Conservation (phyloP, 352 stramenopile species). For the Thalassiosira mediterranea region DNA sequence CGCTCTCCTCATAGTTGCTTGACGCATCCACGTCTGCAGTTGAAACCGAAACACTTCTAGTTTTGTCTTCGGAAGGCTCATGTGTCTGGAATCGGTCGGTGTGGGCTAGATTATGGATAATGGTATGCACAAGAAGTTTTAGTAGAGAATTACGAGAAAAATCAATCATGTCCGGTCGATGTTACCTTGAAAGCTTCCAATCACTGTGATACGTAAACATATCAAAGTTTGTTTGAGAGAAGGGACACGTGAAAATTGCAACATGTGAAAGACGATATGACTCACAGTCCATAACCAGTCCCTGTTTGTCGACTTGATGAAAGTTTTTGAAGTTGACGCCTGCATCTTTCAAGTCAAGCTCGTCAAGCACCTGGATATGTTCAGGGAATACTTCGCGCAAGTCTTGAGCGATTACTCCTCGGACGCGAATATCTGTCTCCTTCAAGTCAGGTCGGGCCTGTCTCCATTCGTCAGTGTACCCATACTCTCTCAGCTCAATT, state of each 20-base stretch:
- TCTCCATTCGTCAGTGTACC: conserved; percentile 91
- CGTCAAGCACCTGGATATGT: conserved; percentile 87
- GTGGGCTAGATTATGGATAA: conserved; percentile 14
- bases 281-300: conserved; percentile 90
- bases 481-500: conserved; percentile 90
- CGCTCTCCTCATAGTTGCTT: conserved; percentile 9
- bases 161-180: neutral
- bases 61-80: conserved; percentile 9
- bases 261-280: too few species aligned
- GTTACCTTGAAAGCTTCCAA: conserved; percentile 26
- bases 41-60: conserved; percentile 26
- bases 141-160: too few species aligned
- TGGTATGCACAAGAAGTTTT: neutral
- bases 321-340: conserved; percentile 90
- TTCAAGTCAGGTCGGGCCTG: conserved; percentile 87
- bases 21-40: neutral
- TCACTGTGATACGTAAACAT: too few species aligned
- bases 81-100: conserved; percentile 32
- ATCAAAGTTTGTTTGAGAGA: too few species aligned
- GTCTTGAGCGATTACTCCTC: conserved; percentile 93
- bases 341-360: conserved; percentile 88
- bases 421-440: conserved; percentile 82
- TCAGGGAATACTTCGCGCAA: conserved; percentile 90
- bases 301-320: conserved; percentile 93
- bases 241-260: too few species aligned